These are phyloP conservation scores for Microbotryomycetes sp. DNA, from an alignment of 1,284 basidiomycete genomes.

Conservation along the genomic window DNA sequence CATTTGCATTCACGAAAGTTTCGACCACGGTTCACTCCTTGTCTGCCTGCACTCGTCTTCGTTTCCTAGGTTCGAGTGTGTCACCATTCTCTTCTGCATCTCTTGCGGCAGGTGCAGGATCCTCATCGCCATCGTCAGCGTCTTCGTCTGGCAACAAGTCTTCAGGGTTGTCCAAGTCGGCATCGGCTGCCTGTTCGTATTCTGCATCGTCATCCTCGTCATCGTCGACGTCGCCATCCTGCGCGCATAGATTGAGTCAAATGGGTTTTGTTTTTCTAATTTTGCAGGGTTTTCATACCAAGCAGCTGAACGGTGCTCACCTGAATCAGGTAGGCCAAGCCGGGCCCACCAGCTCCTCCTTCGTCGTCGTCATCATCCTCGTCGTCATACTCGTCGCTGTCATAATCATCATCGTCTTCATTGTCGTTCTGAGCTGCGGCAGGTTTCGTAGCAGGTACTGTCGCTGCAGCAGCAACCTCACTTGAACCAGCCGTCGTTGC, in stretches of 20 bases:
- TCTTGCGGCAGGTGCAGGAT: slow-evolving; percentile 5
- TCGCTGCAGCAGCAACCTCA: slow-evolving; percentile 2
- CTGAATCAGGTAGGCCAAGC: slow-evolving; percentile 25
- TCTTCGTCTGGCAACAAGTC: slow-evolving; percentile 10
- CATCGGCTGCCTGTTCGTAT: slow-evolving; percentile 12
- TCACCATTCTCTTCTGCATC: slow-evolving; percentile 19
- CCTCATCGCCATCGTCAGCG: slow-evolving; percentile 27
- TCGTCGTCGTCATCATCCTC: slow-evolving; percentile 8
- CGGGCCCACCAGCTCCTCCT: slow-evolving; percentile 27
- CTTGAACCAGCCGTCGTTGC: neutral
- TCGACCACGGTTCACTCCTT: slow-evolving; percentile 3
- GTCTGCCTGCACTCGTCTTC: slow-evolving; percentile 14
- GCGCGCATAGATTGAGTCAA: neutral
- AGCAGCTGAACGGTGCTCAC: neutral
- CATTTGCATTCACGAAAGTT: neutral
- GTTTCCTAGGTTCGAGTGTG: slow-evolving; percentile 17
- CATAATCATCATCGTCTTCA: slow-evolving; percentile 5
- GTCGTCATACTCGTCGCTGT: slow-evolving; percentile 12
- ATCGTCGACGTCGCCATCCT: slow-evolving; percentile 18
- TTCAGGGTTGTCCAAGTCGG: neutral
- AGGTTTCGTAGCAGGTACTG: neutral
- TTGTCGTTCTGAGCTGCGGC: neutral
- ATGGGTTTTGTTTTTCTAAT: neutral
- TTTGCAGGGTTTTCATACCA: neutral
- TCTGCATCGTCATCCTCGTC: slow-evolving; percentile 28